Evolutionary conservation across 1,139 yeast genomes (phyloP).

Genomic region (Lodderomyces jiufengensis): DNA sequence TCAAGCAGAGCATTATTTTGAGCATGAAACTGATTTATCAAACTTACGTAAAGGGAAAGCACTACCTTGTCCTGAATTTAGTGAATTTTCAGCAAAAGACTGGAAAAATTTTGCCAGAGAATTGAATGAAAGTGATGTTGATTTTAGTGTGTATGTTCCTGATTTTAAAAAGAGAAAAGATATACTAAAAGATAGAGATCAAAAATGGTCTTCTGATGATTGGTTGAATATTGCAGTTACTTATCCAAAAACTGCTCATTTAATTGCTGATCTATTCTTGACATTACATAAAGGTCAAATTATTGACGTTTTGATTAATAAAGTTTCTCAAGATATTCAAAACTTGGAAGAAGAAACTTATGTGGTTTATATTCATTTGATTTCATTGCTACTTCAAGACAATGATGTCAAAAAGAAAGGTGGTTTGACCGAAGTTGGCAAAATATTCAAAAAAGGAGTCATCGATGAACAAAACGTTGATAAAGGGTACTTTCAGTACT

Average conservation of each 20-base stretch:
- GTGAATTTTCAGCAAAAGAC: constrained; percentile 19
- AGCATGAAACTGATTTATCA: constrained; percentile 22
- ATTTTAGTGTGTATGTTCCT: constrained; percentile 16
- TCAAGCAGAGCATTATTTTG: constrained; percentile 39
- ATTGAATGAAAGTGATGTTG: constrained; percentile 13
- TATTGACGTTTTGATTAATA: constrained; percentile 2
- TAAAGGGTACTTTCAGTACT: constrained; percentile 49
- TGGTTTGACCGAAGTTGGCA: constrained; percentile 30
- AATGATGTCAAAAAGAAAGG: constrained; percentile 1
- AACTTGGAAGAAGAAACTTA: constrained; percentile 5
- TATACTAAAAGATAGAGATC: constrained; percentile 24
- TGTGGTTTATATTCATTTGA: constrained; percentile 11
- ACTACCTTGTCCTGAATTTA: constrained; percentile 25
- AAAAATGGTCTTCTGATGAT: constrained; percentile 36
- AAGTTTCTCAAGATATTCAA: not conserved
- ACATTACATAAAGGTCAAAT: not conserved
- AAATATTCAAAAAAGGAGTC: constrained; percentile 24
- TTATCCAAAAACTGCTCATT: constrained; percentile 48
- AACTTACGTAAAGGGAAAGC: constrained; percentile 19
- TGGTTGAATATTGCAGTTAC: constrained; percentile 48
- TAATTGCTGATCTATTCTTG: constrained; percentile 47
- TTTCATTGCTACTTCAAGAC: constrained; percentile 28
- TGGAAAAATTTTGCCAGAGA: constrained; percentile 19
- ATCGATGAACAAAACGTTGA: constrained; percentile 22
- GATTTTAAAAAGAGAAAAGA: constrained; percentile 12